Evolutionary conservation across 2,329 filamentous ascomycete genomes (phyloP).

Genomic region (Amphichorda felina): DNA sequence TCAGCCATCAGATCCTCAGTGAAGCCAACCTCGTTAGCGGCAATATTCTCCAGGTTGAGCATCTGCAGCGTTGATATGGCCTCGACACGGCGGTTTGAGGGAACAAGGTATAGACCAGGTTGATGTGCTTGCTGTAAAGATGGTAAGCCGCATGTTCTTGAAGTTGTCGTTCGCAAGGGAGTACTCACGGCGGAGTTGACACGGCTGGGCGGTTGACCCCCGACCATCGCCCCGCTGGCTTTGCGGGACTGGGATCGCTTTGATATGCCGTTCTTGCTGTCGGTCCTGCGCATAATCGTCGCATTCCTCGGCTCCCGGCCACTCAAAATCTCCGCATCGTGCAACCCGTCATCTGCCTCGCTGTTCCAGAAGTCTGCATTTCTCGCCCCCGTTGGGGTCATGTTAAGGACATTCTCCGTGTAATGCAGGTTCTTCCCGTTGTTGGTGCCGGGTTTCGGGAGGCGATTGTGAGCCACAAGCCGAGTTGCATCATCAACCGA

Average conservation of each 20-base stretch:
- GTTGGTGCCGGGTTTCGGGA: slow-evolving; percentile 54
- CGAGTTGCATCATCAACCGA: slow-evolving; percentile 79
- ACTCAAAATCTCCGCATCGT: slow-evolving; percentile 32
- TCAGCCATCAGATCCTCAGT: slow-evolving; percentile 86
- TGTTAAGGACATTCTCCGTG: slow-evolving; percentile 79
- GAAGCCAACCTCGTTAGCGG: slow-evolving; percentile 75
- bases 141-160: too few relatives aligned
- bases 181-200: slow-evolving; percentile 34
- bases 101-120: slow-evolving; percentile 39
- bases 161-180: too few relatives aligned
- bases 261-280: slow-evolving; percentile 36
- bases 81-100: slow-evolving; percentile 46
- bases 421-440: slow-evolving; percentile 86
- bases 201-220: slow-evolving; percentile 29
- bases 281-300: slow-evolving; percentile 35
- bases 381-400: slow-evolving; percentile 27
- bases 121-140: slow-evolving; percentile 18
- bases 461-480: slow-evolving; percentile 81
- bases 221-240: slow-evolving; percentile 24
- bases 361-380: slow-evolving; percentile 58
- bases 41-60: slow-evolving; percentile 85
- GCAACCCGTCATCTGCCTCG: slow-evolving; percentile 49
- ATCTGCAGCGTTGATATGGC: slow-evolving; percentile 68
- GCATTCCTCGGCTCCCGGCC: slow-evolving; percentile 39
- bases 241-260: slow-evolving; percentile 46